Evolutionary conservation across 768 basidiomycete genomes (phyloP), one percentile per base, ranked within the genome.

Genomic region (Jaapia argillacea): DNA sequence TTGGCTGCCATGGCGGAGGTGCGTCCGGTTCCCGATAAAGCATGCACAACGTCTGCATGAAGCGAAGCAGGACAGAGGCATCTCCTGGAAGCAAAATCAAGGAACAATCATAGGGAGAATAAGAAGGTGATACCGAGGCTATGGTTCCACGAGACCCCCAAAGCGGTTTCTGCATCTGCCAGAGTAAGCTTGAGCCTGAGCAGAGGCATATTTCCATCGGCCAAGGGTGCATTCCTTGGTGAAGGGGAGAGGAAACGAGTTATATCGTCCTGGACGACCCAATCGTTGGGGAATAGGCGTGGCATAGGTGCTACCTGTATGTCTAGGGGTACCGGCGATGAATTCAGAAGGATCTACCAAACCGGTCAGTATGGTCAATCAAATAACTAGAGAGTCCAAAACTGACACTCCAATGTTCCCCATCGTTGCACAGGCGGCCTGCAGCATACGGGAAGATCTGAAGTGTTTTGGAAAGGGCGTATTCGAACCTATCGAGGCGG

Each of bases 141-240:
- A 36, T 64, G 63, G 36, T 64, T 53, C 63, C 61, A 64, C 2
- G 58, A 55, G n/a, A 64, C 47, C 16, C 58, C 63, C 25, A 63
- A 50, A 24, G 51, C 51, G 0, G 60, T 64, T 42, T 60, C 52
- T 1, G 36, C 21, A 3, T 42, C 42, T 5, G 59, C 49, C 12
- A 59, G 23, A 1, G 52, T 55, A 26, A 64, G 20, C 36, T 63
- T 64, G 27, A 62, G 37, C 28, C 52, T 53, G 24, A 59, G 51
- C 10, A 51, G 36, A n/a, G 36, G 23, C 3, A 31, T 14, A 25
- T 46, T 41, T 14, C 23, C 24, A 14, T 35, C 16, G 23, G 25
- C 23, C 37, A 24, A 14, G 18, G 21, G 10, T 16, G 13, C 27
- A 24, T 12, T 27, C 4, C 25, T 27, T 35, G 13, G 5, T n/a